phyloP scores from a whole-genome alignment of 305 asterid genomes.

The Coffea humblotiana region DNA sequence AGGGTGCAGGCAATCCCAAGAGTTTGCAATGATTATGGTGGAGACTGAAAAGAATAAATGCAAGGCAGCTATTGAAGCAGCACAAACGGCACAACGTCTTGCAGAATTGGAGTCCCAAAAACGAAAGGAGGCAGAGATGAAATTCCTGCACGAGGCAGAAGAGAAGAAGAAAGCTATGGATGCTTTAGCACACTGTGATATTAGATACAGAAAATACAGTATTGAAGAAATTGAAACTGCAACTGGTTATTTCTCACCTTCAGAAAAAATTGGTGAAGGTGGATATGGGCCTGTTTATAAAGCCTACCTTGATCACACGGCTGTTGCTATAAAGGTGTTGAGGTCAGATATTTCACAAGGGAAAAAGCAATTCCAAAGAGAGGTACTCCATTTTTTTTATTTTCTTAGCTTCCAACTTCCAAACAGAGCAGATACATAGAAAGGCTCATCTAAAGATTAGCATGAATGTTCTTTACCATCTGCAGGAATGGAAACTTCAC shows the following conservation, averaged over 20 bases:
- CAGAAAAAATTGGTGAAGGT: constrained; percentile 49
- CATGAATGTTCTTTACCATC: neutral
- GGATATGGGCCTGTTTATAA: constrained; percentile 51
- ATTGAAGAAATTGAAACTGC: constrained; percentile 41
- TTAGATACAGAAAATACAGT: constrained; percentile 34
- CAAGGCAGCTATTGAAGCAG: constrained; percentile 67
- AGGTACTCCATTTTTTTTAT: constrained; percentile 39
- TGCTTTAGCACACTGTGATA: constrained; percentile 23
- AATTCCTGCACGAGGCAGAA: constrained; percentile 26
- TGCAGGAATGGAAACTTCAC: neutral
- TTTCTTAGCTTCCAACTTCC: neutral
- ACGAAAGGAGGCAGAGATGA: constrained; percentile 33
- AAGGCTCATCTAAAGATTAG: neutral
- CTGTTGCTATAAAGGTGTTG: constrained; percentile 49
- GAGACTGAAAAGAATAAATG: constrained; percentile 65
- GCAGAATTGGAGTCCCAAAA: constrained; percentile 37
- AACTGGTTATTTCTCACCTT: constrained; percentile 34
- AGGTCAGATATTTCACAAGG: constrained; percentile 52
- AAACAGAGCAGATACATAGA: neutral
- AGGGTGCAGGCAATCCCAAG: constrained; percentile 43
- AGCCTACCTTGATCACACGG: constrained; percentile 41
- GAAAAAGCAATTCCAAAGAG: constrained; percentile 72
- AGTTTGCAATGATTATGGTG: constrained; percentile 49
- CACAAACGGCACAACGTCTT: constrained; percentile 51
- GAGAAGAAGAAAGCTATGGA: constrained; percentile 35